A percentile compares a stretch with the other conserved stretches of the same genome.
phyloP scores from a whole-genome alignment of 2,329 filamentous ascomycete genomes.

The Ophiostoma ips region DNA sequence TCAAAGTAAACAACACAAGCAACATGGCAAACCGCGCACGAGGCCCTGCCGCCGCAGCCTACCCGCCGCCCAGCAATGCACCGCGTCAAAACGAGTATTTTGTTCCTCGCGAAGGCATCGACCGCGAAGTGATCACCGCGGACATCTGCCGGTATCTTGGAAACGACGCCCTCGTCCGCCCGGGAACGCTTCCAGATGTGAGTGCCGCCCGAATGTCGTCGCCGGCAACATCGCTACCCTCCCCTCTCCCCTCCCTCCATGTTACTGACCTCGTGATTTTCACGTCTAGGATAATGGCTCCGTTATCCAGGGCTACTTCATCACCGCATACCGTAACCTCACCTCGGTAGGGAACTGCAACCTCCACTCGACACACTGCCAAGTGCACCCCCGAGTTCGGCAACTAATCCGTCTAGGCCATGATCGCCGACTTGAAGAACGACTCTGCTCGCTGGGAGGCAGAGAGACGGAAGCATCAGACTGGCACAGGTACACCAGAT shows the following conservation, averaged over 20 bases:
- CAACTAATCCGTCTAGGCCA: constrained; percentile 30
- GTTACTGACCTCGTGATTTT: constrained; percentile 4
- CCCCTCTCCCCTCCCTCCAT: too few relatives aligned
- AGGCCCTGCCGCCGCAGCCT: neutral
- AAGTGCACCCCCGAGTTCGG: neutral
- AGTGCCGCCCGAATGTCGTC: constrained; percentile 15
- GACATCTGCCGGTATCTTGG: constrained; percentile 76
- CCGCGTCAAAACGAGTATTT: constrained; percentile 62
- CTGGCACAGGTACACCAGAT: constrained; percentile 44
- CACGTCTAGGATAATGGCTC: constrained; percentile 38
- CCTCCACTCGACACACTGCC: neutral
- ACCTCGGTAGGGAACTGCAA: constrained; percentile 49
- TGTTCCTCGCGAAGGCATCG: constrained; percentile 66
- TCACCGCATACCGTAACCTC: constrained; percentile 65
- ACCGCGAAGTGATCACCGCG: constrained; percentile 70
- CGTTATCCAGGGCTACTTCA: constrained; percentile 58
- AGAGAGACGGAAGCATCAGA: constrained; percentile 42
- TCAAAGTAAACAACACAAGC: neutral
- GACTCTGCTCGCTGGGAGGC: constrained; percentile 49
- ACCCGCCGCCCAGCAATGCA: constrained; percentile 4
- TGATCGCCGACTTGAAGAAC: constrained; percentile 49
- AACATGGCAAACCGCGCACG: constrained; percentile 6
- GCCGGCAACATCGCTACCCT: too few relatives aligned
- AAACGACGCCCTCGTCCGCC: constrained; percentile 67
- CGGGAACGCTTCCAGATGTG: constrained; percentile 56